Evolutionary conservation across 768 basidiomycete species (phyloP).

Genomic region (Russula abietina): DNA sequence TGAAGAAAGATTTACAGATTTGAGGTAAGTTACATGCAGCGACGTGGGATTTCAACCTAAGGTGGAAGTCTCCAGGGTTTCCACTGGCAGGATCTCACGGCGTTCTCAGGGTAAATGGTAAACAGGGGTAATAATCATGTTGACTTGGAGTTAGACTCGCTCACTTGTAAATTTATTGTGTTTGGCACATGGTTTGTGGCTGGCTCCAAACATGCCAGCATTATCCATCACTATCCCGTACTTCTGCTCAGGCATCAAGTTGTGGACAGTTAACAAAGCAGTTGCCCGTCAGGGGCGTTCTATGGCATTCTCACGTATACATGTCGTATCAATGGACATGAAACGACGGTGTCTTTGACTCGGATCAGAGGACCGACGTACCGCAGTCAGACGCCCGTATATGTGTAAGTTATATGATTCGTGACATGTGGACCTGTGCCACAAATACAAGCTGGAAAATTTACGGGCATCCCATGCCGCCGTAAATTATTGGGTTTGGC

Average conservation of each 20-base stretch:
- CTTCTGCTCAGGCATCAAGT: neutral
- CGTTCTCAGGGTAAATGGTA: neutral
- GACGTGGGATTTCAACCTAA: neutral
- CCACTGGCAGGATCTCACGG: neutral
- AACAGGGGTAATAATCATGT: neutral
- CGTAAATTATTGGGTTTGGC: too few relatives aligned
- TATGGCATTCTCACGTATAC: conserved; percentile 19
- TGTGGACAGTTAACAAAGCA: neutral
- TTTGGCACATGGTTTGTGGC: neutral
- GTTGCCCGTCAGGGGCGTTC: neutral
- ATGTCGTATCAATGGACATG: too few relatives aligned
- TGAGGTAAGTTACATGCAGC: conserved; percentile 13
- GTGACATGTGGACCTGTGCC: too few relatives aligned
- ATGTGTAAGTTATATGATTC: too few relatives aligned
- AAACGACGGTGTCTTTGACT: too few relatives aligned
- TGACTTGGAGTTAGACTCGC: neutral
- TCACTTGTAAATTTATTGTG: conserved; percentile 5
- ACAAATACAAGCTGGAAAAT: too few relatives aligned
- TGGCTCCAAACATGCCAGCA: conserved; percentile 3
- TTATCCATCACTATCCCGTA: neutral
- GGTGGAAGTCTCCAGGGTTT: neutral
- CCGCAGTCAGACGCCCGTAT: too few relatives aligned
- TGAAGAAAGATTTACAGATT: conserved; percentile 18
- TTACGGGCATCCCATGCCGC: too few relatives aligned
- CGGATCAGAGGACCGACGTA: too few relatives aligned